Conservation (phyloP, 306 rosid genomes). For the Abrus precatorius region DNA sequence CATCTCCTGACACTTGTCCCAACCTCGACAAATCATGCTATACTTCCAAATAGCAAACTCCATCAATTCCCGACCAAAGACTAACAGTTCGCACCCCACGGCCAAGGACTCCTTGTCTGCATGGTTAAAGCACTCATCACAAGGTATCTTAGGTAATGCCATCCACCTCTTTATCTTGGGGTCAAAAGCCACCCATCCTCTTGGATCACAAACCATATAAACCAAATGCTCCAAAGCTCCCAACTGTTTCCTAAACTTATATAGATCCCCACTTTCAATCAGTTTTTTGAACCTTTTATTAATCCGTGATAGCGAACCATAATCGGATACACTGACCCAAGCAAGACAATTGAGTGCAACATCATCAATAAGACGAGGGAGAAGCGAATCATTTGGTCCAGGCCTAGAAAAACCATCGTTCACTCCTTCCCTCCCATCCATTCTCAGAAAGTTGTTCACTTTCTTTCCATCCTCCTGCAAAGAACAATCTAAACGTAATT, state of each 20-base stretch:
- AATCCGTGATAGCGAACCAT: slow-evolving; percentile 68
- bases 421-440: slow-evolving; percentile 58
- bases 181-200: slow-evolving; percentile 87
- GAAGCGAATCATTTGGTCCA: slow-evolving; percentile 77
- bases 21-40: slow-evolving; percentile 60
- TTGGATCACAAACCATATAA: slow-evolving; percentile 86
- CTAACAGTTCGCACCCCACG: slow-evolving; percentile 81
- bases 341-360: slow-evolving; percentile 85
- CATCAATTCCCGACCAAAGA: slow-evolving; percentile 85
- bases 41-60: slow-evolving; percentile 95
- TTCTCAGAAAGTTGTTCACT: slow-evolving; percentile 48
- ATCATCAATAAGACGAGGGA: slow-evolving; percentile 89
- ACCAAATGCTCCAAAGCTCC: slow-evolving; percentile 82
- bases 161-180: slow-evolving; percentile 74
- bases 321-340: slow-evolving; percentile 73
- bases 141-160: slow-evolving; percentile 86
- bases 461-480: slow-evolving; percentile 58
- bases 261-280: slow-evolving; percentile 74
- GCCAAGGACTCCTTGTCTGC: slow-evolving; percentile 98
- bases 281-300: slow-evolving; percentile 69
- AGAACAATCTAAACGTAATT: slow-evolving; percentile 48
- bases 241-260: slow-evolving; percentile 73
- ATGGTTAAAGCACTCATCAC: slow-evolving; percentile 91
- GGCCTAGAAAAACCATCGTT: slow-evolving; percentile 66
- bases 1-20: slow-evolving; percentile 87